Evolutionary conservation across 129 eudicot genomes (phyloP).

Genomic region (Arctium lappa): DNA sequence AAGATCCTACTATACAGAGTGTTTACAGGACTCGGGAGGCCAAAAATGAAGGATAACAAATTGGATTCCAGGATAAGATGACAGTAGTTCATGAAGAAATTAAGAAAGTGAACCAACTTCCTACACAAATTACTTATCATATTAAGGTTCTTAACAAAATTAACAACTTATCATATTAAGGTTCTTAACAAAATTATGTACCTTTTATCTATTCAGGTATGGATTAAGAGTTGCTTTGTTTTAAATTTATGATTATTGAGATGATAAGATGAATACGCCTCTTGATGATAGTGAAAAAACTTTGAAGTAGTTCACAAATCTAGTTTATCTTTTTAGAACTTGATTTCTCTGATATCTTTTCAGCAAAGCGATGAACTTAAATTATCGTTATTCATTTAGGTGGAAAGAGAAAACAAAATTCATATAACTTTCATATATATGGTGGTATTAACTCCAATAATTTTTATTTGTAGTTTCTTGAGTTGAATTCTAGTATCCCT

Average conservation of each 20-base stretch:
- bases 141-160: conserved; percentile 44
- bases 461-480: too few relatives aligned
- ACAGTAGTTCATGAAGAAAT: conserved; percentile 65
- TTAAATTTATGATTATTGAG: background rate
- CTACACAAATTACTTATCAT: conserved; percentile 66
- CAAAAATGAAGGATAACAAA: conserved; percentile 36
- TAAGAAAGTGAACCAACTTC: conserved; percentile 59
- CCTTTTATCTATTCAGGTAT: conserved; percentile 78
- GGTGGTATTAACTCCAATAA: too few relatives aligned
- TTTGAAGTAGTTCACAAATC: background rate
- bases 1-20: conserved; percentile 13
- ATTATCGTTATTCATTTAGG: background rate
- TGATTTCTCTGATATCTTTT: too few relatives aligned
- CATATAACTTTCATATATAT: background rate
- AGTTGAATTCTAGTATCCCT: too few relatives aligned
- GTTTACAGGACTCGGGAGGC: conserved; percentile 2
- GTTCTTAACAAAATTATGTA: conserved; percentile 43
- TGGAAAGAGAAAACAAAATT: background rate
- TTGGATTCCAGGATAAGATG: conserved; percentile 51
- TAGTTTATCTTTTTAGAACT: background rate
- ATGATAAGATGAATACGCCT: background rate
- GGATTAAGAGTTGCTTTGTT: background rate
- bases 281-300: background rate
- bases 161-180: too few relatives aligned
- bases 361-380: background rate